Conservation (phyloP, 2,329 filamentous ascomycete species). For the Xylaria sp. region DNA sequence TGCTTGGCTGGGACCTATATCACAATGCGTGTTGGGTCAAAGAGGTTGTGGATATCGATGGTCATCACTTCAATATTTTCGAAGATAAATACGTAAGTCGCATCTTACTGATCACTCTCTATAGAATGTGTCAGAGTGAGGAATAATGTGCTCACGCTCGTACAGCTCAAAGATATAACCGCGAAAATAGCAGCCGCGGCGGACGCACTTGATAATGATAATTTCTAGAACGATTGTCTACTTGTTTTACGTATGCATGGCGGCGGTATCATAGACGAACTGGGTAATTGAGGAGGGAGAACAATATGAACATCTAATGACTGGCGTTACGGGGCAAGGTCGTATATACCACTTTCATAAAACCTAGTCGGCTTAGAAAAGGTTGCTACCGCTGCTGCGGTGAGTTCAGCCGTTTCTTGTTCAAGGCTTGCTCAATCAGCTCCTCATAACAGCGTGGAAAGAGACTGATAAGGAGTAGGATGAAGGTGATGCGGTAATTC, state of each 20-base stretch:
- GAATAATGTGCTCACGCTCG: slow-evolving; percentile 15
- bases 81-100: slow-evolving; percentile 45
- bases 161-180: slow-evolving; percentile 43
- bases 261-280: not conserved
- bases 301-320: not conserved
- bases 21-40: slow-evolving; percentile 55
- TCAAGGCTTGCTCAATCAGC: too few relatives aligned
- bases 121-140: not conserved
- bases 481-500: too few relatives aligned
- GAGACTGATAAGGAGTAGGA: too few relatives aligned
- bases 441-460: too few relatives aligned
- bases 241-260: slow-evolving; percentile 1
- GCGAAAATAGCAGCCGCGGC: slow-evolving; percentile 44
- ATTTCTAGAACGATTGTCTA: slow-evolving; percentile 23
- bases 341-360: not conserved
- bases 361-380: not conserved
- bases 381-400: not conserved
- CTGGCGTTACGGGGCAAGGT: not conserved
- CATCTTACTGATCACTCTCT: not conserved
- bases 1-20: slow-evolving; percentile 63
- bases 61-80: slow-evolving; percentile 60
- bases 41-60: slow-evolving; percentile 59
- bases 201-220: slow-evolving; percentile 37
- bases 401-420: not conserved
- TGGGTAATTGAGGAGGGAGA: not conserved